These are phyloP conservation scores for Fraxinus anomala DNA, from an alignment of 257 asterid genomes.

Conservation along the genomic window DNA sequence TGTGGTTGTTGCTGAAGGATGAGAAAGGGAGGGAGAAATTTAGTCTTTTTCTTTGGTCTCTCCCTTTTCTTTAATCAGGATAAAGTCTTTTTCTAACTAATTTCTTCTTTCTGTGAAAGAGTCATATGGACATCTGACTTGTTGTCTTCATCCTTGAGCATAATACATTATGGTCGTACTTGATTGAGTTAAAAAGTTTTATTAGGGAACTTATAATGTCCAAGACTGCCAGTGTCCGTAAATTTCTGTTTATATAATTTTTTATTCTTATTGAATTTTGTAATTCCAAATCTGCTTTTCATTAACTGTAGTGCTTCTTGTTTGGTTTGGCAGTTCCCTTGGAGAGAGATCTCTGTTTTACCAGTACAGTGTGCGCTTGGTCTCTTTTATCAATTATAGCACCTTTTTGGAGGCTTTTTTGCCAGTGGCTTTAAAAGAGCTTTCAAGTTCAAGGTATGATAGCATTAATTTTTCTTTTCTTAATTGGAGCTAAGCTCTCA, in stretches of 20 bases:
- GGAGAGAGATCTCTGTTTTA: conserved; percentile 59
- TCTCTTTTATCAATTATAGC: conserved; percentile 89
- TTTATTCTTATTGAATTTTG: conserved; percentile 6
- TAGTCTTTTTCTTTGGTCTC: no score
- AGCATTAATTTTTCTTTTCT: background rate
- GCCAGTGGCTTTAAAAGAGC: conserved; percentile 99
- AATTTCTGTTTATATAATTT: background rate
- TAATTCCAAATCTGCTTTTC: conserved; percentile 5
- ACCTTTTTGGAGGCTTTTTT: conserved; percentile 97
- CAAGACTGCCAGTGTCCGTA: background rate
- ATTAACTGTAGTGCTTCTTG: conserved; percentile 15
- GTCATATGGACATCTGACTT: no score
- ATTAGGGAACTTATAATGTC: background rate
- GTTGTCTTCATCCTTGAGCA: no score
- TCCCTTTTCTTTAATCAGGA: no score
- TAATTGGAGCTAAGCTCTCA: background rate
- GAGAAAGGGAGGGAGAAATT: no score
- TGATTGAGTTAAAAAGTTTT: background rate
- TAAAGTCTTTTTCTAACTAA: no score
- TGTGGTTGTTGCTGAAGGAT: no score
- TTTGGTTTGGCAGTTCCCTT: conserved; percentile 56
- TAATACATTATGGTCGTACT: no score
- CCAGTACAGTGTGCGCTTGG: conserved; percentile 89
- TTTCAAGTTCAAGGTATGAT: conserved; percentile 84
- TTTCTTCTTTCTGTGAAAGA: no score